Conservation (phyloP, 768 basidiomycete genomes). For the Panellus pusillus region DNA sequence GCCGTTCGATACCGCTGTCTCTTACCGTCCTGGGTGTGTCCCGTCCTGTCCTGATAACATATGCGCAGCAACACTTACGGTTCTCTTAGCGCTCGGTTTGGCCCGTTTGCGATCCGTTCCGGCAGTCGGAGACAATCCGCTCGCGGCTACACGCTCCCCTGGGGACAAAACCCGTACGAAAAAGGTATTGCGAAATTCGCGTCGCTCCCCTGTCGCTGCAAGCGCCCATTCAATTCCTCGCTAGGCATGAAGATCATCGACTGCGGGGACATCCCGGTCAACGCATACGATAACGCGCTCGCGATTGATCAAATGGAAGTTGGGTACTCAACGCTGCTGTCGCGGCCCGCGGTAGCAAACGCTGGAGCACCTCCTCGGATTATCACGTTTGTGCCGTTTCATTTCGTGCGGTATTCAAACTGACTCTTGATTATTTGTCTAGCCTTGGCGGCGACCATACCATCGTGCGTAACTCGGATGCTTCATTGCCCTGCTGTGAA, state of each 20-base stretch:
- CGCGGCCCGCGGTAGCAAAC: slow-evolving; percentile 44
- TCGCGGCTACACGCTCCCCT: slow-evolving; percentile 68
- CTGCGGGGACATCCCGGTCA: slow-evolving; percentile 85
- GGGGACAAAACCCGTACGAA: slow-evolving; percentile 67
- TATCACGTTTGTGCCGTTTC: slow-evolving; percentile 45
- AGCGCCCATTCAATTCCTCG: not conserved
- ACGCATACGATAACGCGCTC: slow-evolving; percentile 78
- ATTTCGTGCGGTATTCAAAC: not conserved
- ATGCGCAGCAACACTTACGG: not conserved
- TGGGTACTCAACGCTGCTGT: slow-evolving; percentile 75
- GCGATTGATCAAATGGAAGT: slow-evolving; percentile 87
- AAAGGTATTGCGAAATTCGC: not conserved
- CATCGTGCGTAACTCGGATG: slow-evolving; percentile 47
- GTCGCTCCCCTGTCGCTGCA: no score
- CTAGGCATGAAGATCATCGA: slow-evolving; percentile 63
- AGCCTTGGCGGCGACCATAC: slow-evolving; percentile 90
- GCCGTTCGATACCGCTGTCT: slow-evolving; percentile 74
- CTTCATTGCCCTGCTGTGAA: slow-evolving; percentile 39
- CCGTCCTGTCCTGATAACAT: slow-evolving; percentile 8
- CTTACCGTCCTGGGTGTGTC: slow-evolving; percentile 56
- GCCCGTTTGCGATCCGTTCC: slow-evolving; percentile 81
- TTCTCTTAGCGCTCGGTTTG: slow-evolving; percentile 74
- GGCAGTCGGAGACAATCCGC: slow-evolving; percentile 69
- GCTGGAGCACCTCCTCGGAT: slow-evolving; percentile 71
- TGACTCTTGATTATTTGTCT: slow-evolving; percentile 5